Base-by-base conservation (phyloP, 139 green algal species). In the Dunaliella sp. region DNA sequence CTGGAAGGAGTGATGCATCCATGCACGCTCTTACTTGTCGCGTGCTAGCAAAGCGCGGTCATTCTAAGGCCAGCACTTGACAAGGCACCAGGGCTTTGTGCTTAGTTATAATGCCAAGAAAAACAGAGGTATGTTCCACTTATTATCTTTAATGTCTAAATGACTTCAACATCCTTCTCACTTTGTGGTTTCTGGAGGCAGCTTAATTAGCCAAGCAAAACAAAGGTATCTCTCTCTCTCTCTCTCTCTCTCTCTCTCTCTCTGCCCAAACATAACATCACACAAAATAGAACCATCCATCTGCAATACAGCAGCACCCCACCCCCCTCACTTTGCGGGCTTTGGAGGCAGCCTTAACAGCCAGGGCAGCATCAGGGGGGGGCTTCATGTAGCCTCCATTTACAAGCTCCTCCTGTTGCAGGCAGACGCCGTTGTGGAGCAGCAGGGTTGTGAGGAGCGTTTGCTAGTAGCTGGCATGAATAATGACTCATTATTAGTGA, bases 361-460 rank as follows among this genome's bases (percentile, higher is more conserved):
- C 92, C 74, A 97, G 88, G 0, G 87, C 89, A 0, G 91, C 91
- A 32, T 97, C 94, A 16, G 93, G 38, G 0, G 92, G 88, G 0
- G 94, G 84, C 80, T 94, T 95, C 83, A 97, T 92, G 72, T 95
- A 92, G 36, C 90, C 90, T 1, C 84, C 85, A 24, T 88, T 48
- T 0, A 97, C 90, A 22, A 98, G 87, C 86, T 98, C 96, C 0
- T 95, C 93, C 92, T 97, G 91, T 78, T 2, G n/a, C n/a, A n/a
- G n/a, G n/a, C n/a, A n/a, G n/a, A 21, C 21, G 21, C 58, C 58
- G 24, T 30, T 30, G 21, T 74, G 58, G 21, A 74, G 21, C 21
- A 24, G 21, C 58, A 24, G 24, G 58, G 58, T 74, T 74, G 24
- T 30, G 21, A 30, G 21, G 24, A 30, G 58, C 73, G 33, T 28